Evolutionary conservation across 352 stramenopile species (phyloP).

Genomic region (Globisporangium paroecandrum): DNA sequence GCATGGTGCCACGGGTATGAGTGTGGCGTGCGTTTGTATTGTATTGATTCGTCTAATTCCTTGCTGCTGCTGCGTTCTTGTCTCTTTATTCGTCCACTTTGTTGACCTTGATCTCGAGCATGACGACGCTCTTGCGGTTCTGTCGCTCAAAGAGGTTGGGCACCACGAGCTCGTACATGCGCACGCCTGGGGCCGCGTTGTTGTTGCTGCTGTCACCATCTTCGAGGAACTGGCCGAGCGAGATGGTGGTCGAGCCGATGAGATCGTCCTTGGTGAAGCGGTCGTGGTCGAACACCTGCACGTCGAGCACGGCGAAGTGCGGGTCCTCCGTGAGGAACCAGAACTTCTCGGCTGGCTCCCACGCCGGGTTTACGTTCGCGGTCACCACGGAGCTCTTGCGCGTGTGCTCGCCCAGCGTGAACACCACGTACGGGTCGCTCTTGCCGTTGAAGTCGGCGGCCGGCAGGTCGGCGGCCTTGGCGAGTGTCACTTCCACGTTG

Average conservation of each 20-base stretch:
- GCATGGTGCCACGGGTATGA: not conserved
- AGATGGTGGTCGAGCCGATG: slow-evolving; percentile 56
- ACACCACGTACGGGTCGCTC: slow-evolving; percentile 79
- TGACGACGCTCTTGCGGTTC: slow-evolving; percentile 65
- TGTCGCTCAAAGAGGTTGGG: slow-evolving; percentile 47
- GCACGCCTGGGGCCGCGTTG: slow-evolving; percentile 21
- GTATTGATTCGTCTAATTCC: not conserved
- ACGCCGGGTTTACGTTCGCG: slow-evolving; percentile 63
- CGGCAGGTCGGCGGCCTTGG: slow-evolving; percentile 64
- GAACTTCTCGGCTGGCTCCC: slow-evolving; percentile 63
- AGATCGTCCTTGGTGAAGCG: slow-evolving; percentile 76
- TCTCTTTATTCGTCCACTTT: slow-evolving; percentile 41
- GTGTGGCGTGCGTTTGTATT: not conserved
- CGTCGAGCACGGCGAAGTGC: slow-evolving; percentile 45
- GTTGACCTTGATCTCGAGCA: slow-evolving; percentile 74
- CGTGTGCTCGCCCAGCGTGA: slow-evolving; percentile 60
- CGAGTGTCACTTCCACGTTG: slow-evolving; percentile 65
- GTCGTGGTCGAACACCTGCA: slow-evolving; percentile 74
- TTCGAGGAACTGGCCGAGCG: slow-evolving; percentile 49
- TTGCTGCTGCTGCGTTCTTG: not conserved
- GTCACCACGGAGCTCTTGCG: slow-evolving; percentile 66
- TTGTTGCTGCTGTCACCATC: slow-evolving; percentile 18
- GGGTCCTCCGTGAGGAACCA: slow-evolving; percentile 63
- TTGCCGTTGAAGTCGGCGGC: slow-evolving; percentile 81
- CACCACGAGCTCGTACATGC: slow-evolving; percentile 67